These are phyloP conservation scores for Ophiocordyceps unilateralis DNA, from an alignment of 2,329 filamentous ascomycete species.

Conservation along the genomic window DNA sequence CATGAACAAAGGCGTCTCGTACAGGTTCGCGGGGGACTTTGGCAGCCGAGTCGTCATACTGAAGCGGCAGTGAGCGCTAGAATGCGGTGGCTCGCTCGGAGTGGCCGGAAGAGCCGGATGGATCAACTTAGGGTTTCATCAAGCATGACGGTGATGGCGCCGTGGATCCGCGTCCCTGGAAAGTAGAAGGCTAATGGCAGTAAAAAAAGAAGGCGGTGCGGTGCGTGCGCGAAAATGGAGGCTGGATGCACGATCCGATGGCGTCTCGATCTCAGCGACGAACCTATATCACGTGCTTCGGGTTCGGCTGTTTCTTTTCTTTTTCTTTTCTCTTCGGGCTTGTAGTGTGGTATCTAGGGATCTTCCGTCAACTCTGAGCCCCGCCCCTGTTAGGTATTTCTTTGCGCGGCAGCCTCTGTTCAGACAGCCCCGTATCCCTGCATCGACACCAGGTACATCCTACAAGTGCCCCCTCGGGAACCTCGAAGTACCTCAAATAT, in stretches of 20 bases:
- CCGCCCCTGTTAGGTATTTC: neutral
- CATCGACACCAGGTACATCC: no score
- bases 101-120: no score
- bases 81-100: no score
- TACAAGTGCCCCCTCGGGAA: no score
- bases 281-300: neutral
- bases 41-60: constrained; percentile 39
- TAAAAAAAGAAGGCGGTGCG: no score
- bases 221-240: no score
- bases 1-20: constrained; percentile 44
- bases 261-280: no score
- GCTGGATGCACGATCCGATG: neutral
- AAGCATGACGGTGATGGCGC: no score
- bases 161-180: no score
- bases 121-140: no score
- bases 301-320: neutral
- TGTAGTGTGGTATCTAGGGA: neutral
- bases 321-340: neutral
- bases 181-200: neutral
- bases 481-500: no score
- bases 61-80: constrained; percentile 16
- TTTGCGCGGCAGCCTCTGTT: neutral
- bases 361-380: no score
- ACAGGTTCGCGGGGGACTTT: constrained; percentile 33
- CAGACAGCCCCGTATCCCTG: neutral